A percentile compares a stretch with the other conserved stretches of the same genome.
Conservation (phyloP, 768 basidiomycete species). For the Leccinum rimulosum region DNA sequence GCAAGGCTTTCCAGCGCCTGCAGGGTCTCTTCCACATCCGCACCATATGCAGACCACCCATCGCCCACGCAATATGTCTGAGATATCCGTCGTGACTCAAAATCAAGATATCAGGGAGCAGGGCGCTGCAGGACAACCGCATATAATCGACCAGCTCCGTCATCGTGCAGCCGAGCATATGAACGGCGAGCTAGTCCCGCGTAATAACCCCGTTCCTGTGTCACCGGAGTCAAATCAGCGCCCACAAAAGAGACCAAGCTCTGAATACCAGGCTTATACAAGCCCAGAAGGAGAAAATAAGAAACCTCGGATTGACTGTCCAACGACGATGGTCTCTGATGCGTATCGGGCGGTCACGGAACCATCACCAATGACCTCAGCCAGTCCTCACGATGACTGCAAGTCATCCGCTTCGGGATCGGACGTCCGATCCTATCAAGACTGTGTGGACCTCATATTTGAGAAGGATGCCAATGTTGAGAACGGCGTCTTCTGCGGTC, state of each 20-base stretch:
- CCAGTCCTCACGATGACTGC: not conserved
- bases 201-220: not conserved
- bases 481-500: constrained; percentile 38
- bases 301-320: constrained; percentile 14
- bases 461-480: constrained; percentile 31
- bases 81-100: constrained; percentile 1
- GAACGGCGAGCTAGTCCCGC: not conserved
- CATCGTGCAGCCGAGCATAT: constrained; percentile 2
- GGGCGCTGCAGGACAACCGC: constrained; percentile 2
- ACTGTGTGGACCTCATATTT: constrained; percentile 39
- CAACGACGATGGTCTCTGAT: not conserved
- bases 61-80: constrained; percentile 6
- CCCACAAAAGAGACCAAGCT: constrained; percentile 18
- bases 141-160: not conserved
- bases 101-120: constrained; percentile 1
- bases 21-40: constrained; percentile 8
- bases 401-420: not conserved
- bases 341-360: not conserved
- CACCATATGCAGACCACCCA: constrained; percentile 1
- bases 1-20: constrained; percentile 10
- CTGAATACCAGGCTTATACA: constrained; percentile 6
- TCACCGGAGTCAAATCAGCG: not conserved
- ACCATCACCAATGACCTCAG: not conserved
- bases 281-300: constrained; percentile 16
- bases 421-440: constrained; percentile 40